Percentiles rank a stretch among this genome's conserved stretches.
Evolutionary conservation across 139 green algal genomes (phyloP).

Genomic region (Chlorella sp.): DNA sequence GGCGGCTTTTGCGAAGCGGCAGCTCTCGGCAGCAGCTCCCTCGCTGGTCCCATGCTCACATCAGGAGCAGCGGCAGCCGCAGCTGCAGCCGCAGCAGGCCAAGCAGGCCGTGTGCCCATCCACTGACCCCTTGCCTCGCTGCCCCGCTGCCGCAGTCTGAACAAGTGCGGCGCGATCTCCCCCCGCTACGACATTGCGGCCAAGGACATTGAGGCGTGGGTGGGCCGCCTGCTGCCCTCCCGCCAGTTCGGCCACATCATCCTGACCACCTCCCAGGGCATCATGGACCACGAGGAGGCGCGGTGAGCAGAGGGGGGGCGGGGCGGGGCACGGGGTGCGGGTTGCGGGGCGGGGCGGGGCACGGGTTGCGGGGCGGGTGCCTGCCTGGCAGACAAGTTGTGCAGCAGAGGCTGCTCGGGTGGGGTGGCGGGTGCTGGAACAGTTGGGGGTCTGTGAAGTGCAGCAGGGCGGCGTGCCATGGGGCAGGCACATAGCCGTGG

Average conservation of each 20-base stretch:
- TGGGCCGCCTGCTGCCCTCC: constrained; percentile 94
- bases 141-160: constrained; percentile 70
- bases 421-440: neutral
- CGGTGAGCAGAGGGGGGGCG: constrained; percentile 40
- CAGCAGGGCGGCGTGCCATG: neutral
- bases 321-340: neutral
- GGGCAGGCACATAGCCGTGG: neutral
- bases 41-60: no score
- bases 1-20: neutral
- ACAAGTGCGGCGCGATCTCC: constrained; percentile 99
- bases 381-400: no score
- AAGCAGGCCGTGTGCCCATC: neutral
- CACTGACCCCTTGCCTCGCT: no score
- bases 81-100: neutral
- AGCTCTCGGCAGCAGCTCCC: no score
- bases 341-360: no score
- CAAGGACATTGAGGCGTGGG: constrained; percentile 91
- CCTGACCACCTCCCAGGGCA: constrained; percentile 95
- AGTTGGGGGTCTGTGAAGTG: neutral
- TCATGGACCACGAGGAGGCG: constrained; percentile 99
- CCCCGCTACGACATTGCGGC: constrained; percentile 94
- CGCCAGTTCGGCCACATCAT: constrained; percentile 98
- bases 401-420: no score
- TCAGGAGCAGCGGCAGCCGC: neutral
- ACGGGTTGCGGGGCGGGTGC: no score